Base-by-base conservation (phyloP, 306 rosid genomes). In the Sesbania bispinosa region DNA sequence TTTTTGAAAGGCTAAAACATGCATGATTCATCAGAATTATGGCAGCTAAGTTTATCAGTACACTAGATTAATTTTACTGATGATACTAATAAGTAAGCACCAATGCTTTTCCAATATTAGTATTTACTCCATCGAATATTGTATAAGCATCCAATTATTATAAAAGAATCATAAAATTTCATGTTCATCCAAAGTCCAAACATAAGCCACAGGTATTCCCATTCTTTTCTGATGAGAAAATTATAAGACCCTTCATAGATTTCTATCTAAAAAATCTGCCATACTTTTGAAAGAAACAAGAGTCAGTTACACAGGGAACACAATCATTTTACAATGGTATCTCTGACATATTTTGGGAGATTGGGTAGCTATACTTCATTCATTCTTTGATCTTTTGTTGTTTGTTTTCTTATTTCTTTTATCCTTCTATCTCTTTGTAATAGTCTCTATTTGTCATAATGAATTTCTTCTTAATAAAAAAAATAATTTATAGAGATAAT, bases 21-120 rank as follows among this genome's bases (percentile, higher is more conserved):
- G 32, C 66, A 11, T 43, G 26, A 46, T n/a, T 62, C 33, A 68
- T 72, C 41, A 19, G 9, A 50, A 24, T 46, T 14, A 35, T 35
- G 36, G 63, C 48, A 61, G 60, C 48, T 48, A 39, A 57, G 45
- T 67, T 64, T 62, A 81, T 11, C 14, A 53, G 74, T 63, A 8
- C 54, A 6, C 15, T 4, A 16, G 16, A 63, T 29, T 62, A 41
- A 71, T 55, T 46, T 55, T 38, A 27, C 27, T 23, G 15, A 47
- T 16, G 50, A 57, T 32, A 38, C 47, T 39, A n/a, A 5, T 36
- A 57, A 38, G 3, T 21, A 73, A n/a, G 30, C 39, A 59, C 42
- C 19, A 14, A 14, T 66, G 33, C 42, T 46, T 73, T n/a, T 5
- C 61, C 51, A 30, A 57, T 30, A 19, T 27, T 42, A 29, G 36